phyloP scores from a whole-genome alignment of 2,329 filamentous ascomycete genomes.

The Aphanoascus verrucosus region DNA sequence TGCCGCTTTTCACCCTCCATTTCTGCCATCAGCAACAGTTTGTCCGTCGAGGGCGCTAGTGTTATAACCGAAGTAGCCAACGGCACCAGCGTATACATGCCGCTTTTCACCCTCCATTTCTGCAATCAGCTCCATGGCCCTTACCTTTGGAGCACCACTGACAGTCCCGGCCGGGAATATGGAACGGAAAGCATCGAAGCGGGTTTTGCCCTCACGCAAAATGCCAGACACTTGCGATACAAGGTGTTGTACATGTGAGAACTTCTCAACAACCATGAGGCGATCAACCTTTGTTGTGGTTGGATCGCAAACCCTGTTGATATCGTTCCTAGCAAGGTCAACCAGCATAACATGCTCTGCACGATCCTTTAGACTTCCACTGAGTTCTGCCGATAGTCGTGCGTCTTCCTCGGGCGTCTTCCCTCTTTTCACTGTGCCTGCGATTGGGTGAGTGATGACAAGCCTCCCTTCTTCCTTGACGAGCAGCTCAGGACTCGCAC shows the following conservation, averaged over 20 bases:
- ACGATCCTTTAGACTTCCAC: slow-evolving; percentile 75
- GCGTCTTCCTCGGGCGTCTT: slow-evolving; percentile 72
- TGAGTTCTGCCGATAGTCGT: slow-evolving; percentile 63
- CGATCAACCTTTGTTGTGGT: slow-evolving; percentile 81
- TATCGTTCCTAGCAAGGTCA: slow-evolving; percentile 88
- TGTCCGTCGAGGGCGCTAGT: slow-evolving; percentile 54
- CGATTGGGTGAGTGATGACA: slow-evolving; percentile 93
- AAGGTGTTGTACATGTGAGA: slow-evolving; percentile 94
- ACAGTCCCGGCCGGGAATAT: slow-evolving; percentile 97
- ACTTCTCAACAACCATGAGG: slow-evolving; percentile 86
- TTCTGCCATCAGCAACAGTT: slow-evolving; percentile 70
- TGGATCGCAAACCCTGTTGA: slow-evolving; percentile 91
- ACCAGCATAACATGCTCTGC: slow-evolving; percentile 97
- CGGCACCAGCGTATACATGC: slow-evolving; percentile 88
- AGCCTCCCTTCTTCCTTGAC: slow-evolving; percentile 80
- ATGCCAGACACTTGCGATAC: slow-evolving; percentile 91
- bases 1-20: slow-evolving; percentile 88
- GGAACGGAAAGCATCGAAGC: slow-evolving; percentile 89
- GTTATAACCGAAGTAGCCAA: slow-evolving; percentile 91
- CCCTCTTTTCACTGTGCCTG: slow-evolving; percentile 85
- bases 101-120: slow-evolving; percentile 90
- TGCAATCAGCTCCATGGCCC: slow-evolving; percentile 93
- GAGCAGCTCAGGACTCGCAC: slow-evolving; percentile 86
- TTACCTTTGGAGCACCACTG: slow-evolving; percentile 87
- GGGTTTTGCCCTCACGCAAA: slow-evolving; percentile 69